A percentile compares a stretch with the other conserved stretches of the same genome.
These are phyloP conservation scores for Aethionema arabicum DNA, from an alignment of 345 rosid genomes.

Conservation along the genomic window DNA sequence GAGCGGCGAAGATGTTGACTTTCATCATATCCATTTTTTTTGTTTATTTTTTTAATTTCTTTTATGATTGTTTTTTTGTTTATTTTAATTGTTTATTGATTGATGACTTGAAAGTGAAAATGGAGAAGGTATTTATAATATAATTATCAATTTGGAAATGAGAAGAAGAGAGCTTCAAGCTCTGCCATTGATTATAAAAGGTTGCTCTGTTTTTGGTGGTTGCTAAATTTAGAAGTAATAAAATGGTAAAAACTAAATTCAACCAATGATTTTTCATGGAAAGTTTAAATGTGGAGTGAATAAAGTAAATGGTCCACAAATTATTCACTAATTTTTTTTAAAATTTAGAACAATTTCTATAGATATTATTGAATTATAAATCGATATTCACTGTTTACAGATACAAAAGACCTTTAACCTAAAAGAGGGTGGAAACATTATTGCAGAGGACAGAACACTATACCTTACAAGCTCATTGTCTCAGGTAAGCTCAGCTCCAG, in stretches of 20 bases:
- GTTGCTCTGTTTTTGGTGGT: constrained; percentile 11
- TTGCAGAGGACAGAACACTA: constrained; percentile 18
- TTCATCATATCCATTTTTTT: constrained; percentile 59
- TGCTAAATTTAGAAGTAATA: constrained; percentile 27
- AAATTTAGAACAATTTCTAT: neutral
- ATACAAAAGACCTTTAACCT: constrained; percentile 27
- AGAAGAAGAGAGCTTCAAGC: constrained; percentile 24
- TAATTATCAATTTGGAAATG: neutral
- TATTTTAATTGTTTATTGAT: neutral
- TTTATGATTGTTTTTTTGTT: neutral
- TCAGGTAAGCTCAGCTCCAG: constrained; percentile 79
- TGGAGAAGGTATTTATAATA: constrained; percentile 26
- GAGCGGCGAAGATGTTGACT: constrained; percentile 44
- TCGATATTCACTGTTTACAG: constrained; percentile 30
- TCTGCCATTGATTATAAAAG: constrained; percentile 21
- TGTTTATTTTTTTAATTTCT: constrained; percentile 1
- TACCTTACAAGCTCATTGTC: constrained; percentile 58
- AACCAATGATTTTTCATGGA: neutral
- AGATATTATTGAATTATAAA: constrained; percentile 18
- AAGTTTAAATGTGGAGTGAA: constrained; percentile 19
- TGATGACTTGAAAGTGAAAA: constrained; percentile 25
- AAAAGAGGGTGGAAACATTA: constrained; percentile 27
- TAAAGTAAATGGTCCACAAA: neutral
- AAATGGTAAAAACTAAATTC: constrained; percentile 8
- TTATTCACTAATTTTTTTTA: neutral